Evolutionary conservation across 2,329 filamentous ascomycete species (phyloP).

Genomic region (Ilyonectria sp.): DNA sequence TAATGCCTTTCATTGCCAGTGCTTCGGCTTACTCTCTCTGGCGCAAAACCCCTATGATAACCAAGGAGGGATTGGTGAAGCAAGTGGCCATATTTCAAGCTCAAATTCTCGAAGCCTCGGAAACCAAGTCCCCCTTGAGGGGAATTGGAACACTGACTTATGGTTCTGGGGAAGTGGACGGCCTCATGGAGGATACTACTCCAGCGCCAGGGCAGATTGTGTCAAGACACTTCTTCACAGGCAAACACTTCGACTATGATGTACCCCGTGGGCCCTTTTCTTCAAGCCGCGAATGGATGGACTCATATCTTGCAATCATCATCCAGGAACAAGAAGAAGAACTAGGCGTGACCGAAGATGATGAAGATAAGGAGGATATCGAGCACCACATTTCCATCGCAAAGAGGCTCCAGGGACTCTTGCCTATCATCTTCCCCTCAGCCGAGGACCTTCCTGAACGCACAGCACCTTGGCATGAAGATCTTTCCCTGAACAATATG

Average conservation of each 20-base stretch:
- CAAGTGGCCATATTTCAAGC: slow-evolving; percentile 25
- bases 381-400: slow-evolving; percentile 44
- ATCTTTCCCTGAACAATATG: slow-evolving; percentile 57
- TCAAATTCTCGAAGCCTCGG: slow-evolving; percentile 2
- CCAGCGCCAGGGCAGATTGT: slow-evolving; percentile 48
- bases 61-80: slow-evolving; percentile 46
- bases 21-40: slow-evolving; percentile 39
- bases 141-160: slow-evolving; percentile 44
- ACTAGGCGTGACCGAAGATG: slow-evolving; percentile 34
- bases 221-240: slow-evolving; percentile 53
- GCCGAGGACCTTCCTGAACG: slow-evolving; percentile 44
- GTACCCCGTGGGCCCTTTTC: slow-evolving; percentile 55
- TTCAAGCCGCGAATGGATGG: slow-evolving; percentile 57
- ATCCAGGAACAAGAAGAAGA: slow-evolving; percentile 47
- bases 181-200: not conserved
- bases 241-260: slow-evolving; percentile 50
- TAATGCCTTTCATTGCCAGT: slow-evolving; percentile 32
- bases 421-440: slow-evolving; percentile 53
- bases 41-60: slow-evolving; percentile 50
- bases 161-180: not conserved
- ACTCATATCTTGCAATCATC: slow-evolving; percentile 49
- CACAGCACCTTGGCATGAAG: slow-evolving; percentile 54
- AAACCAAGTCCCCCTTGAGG: not conserved
- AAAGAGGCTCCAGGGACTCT: slow-evolving; percentile 47
- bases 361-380: slow-evolving; percentile 53